Evolutionary conservation across 495 filamentous ascomycete species (phyloP).

Genomic region (Pyrenula massariospora): DNA sequence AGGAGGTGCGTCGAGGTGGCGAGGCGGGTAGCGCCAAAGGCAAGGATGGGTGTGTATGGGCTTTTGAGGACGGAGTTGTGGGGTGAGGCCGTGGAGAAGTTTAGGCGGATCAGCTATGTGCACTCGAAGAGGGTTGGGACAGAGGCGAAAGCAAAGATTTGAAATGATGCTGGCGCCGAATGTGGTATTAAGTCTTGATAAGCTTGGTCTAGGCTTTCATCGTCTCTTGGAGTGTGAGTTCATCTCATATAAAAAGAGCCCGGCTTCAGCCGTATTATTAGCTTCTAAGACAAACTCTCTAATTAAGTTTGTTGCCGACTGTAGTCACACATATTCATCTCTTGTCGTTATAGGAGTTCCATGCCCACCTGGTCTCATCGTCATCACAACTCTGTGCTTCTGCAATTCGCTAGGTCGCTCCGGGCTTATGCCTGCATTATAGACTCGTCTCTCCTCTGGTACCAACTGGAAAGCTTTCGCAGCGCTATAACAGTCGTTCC

Average conservation of each 20-base stretch:
- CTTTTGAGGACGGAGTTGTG: conserved; percentile 34
- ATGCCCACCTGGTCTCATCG: background rate
- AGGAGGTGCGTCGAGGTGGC: conserved; percentile 27
- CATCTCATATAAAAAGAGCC: no score
- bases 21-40: conserved; percentile 28
- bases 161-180: no score
- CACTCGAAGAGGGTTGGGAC: conserved; percentile 23
- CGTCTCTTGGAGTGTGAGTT: no score
- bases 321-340: background rate
- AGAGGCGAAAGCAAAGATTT: conserved; percentile 23
- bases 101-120: conserved; percentile 38
- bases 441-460: background rate
- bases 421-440: background rate
- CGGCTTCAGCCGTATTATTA: no score
- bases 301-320: no score
- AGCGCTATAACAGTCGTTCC: background rate
- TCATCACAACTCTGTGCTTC: background rate
- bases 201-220: no score
- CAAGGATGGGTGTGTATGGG: conserved; percentile 37
- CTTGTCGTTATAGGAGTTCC: background rate
- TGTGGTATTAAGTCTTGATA: no score
- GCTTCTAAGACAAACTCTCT: no score
- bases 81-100: conserved; percentile 34
- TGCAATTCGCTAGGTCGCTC: background rate
- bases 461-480: background rate